Evolutionary conservation across 176 grass and related monocot species (phyloP).

Genomic region (Cenchrus fungigraminus): DNA sequence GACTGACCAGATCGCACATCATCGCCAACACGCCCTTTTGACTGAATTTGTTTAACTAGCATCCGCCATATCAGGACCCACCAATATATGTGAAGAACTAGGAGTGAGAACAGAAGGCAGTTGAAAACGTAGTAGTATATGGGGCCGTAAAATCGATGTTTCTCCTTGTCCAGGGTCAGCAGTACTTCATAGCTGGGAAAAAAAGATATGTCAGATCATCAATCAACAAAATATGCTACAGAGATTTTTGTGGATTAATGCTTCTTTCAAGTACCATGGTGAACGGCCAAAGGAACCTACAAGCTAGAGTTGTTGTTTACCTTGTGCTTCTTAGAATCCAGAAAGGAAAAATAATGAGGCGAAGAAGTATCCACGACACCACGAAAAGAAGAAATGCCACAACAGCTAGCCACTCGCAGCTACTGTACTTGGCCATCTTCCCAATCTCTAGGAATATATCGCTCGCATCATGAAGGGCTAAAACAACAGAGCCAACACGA

Average conservation of each 20-base stretch:
- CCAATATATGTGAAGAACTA: conserved; percentile 95
- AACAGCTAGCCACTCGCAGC: conserved; percentile 64
- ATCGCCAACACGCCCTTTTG: conserved; percentile 67
- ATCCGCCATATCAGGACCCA: conserved; percentile 87
- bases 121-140: conserved; percentile 98
- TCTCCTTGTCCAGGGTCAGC: conserved; percentile 67
- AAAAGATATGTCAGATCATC: conserved; percentile 35
- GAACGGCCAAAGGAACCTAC: conserved; percentile 21
- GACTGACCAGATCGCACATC: conserved; percentile 88
- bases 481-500: conserved; percentile 75
- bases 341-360: conserved; percentile 80
- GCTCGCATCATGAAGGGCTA: conserved; percentile 90
- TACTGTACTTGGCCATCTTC: conserved; percentile 95
- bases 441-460: conserved; percentile 90
- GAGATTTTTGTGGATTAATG: not conserved
- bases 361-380: conserved; percentile 79
- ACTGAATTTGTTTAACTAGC: conserved; percentile 87
- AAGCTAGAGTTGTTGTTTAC: conserved; percentile 45
- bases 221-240: conserved; percentile 27
- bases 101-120: conserved; percentile 81
- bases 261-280: conserved; percentile 16
- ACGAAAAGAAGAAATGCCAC: conserved; percentile 79
- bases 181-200: conserved; percentile 79
- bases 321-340: conserved; percentile 96
- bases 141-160: conserved; percentile 70